phyloP scores from a whole-genome alignment of 163 green algal genomes.

The Volvox carteri region DNA sequence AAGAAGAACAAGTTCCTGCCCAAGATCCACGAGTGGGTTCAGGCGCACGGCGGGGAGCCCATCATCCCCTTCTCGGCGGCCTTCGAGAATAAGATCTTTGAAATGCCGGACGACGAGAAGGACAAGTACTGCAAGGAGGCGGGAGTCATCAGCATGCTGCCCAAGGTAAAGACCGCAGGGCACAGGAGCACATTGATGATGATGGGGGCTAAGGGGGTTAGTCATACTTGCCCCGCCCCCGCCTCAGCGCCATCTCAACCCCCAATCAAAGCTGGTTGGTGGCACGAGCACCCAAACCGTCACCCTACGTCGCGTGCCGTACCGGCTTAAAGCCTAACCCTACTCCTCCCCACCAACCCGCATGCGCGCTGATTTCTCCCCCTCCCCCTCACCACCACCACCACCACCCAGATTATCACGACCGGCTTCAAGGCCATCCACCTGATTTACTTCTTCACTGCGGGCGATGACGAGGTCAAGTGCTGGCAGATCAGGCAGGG shows the following conservation, averaged over 20 bases:
- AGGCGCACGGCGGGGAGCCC: conserved; percentile 83
- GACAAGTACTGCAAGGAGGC: conserved; percentile 84
- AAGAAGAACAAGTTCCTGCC: conserved; percentile 95
- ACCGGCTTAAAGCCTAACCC: too few species aligned
- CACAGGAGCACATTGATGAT: too few species aligned
- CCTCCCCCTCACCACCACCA: neutral
- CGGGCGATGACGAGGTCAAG: conserved; percentile 96
- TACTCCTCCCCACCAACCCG: neutral
- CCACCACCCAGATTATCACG: conserved; percentile 40
- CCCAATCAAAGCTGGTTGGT: too few species aligned
- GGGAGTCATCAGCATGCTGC: conserved; percentile 38
- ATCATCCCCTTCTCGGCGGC: conserved; percentile 94
- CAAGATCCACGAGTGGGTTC: conserved; percentile 80
- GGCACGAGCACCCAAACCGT: too few species aligned
- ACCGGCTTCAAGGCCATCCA: conserved; percentile 86
- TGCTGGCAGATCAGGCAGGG: conserved; percentile 94
- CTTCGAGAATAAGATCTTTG: conserved; percentile 82
- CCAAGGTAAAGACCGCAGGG: conserved; percentile 47
- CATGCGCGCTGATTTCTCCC: neutral
- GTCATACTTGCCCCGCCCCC: too few species aligned
- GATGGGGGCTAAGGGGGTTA: too few species aligned
- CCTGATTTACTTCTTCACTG: conserved; percentile 99
- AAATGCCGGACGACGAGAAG: conserved; percentile 91
- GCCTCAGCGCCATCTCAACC: too few species aligned
- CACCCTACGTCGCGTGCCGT: too few species aligned